These are phyloP conservation scores for Fusarium dlaminii DNA, from an alignment of 2,329 filamentous ascomycete genomes.

Conservation along the genomic window DNA sequence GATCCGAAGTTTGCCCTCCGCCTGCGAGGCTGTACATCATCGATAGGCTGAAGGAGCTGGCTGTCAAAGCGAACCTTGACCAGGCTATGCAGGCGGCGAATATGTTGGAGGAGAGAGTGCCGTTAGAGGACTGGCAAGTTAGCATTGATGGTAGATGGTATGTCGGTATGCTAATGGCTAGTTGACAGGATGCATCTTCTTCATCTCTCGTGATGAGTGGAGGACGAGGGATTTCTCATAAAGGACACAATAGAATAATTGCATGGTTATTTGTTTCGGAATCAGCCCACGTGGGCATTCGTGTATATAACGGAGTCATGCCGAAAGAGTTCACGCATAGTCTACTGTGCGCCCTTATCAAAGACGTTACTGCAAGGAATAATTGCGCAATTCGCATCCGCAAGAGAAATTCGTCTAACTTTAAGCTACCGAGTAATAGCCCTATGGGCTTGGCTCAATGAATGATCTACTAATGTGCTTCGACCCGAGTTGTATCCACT, in stretches of 20 bases:
- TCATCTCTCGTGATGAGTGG: not conserved
- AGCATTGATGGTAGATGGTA: not conserved
- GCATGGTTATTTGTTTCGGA: not conserved
- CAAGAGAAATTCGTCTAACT: not conserved
- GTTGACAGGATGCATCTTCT: conserved; percentile 4
- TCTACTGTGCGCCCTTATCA: not conserved
- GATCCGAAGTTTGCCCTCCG: not conserved
- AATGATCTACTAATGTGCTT: not conserved
- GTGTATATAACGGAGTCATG: not conserved
- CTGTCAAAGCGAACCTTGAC: not conserved
- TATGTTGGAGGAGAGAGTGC: conserved; percentile 4
- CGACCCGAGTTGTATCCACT: not conserved
- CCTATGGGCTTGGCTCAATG: not conserved
- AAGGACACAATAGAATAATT: not conserved
- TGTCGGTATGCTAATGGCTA: not conserved
- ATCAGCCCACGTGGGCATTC: not conserved
- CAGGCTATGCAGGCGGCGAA: conserved; percentile 1
- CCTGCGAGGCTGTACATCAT: conserved; percentile 3
- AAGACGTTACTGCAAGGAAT: not conserved
- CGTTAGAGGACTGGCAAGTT: not conserved
- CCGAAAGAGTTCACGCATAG: not conserved
- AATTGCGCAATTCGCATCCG: conserved; percentile 1
- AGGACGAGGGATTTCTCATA: not conserved
- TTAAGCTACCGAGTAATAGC: not conserved
- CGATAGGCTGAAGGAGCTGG: not conserved